Evolutionary conservation across 257 asterid species (phyloP).

Genomic region (Mitragyna speciosa): DNA sequence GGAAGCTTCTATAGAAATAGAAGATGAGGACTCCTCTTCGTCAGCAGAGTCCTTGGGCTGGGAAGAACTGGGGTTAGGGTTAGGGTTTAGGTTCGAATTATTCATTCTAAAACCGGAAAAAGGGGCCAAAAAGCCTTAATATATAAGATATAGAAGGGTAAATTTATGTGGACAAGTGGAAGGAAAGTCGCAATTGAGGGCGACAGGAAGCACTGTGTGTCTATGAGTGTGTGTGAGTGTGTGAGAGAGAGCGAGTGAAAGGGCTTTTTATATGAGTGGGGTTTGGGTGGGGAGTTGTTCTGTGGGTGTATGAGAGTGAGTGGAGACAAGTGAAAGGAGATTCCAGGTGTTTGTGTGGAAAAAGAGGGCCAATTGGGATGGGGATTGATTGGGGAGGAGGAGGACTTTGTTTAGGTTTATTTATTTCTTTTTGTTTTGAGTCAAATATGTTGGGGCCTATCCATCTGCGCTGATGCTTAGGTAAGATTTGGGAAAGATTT

Average conservation of each 20-base stretch:
- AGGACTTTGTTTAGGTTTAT: too few relatives aligned
- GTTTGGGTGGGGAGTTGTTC: slow-evolving; percentile 36
- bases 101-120: slow-evolving; percentile 46
- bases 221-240: slow-evolving; percentile 29
- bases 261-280: slow-evolving; percentile 25
- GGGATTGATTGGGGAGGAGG: too few relatives aligned
- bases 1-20: slow-evolving; percentile 32
- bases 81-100: slow-evolving; percentile 27
- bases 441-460: too few relatives aligned
- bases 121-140: slow-evolving; percentile 51
- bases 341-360: not conserved
- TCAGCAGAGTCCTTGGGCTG: slow-evolving; percentile 29
- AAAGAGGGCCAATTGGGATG: not conserved
- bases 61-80: not conserved
- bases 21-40: slow-evolving; percentile 48
- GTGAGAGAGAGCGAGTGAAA: slow-evolving; percentile 19
- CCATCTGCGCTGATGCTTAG: too few relatives aligned
- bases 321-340: not conserved
- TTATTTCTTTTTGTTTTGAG: too few relatives aligned
- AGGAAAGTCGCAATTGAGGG: slow-evolving; percentile 84
- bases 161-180: slow-evolving; percentile 41
- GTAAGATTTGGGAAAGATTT: too few relatives aligned
- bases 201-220: slow-evolving; percentile 82
- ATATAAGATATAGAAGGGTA: slow-evolving; percentile 20
- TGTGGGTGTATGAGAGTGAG: not conserved